Base-by-base conservation (phyloP, 2,329 filamentous ascomycete species). In the Fusarium sambucinum region DNA sequence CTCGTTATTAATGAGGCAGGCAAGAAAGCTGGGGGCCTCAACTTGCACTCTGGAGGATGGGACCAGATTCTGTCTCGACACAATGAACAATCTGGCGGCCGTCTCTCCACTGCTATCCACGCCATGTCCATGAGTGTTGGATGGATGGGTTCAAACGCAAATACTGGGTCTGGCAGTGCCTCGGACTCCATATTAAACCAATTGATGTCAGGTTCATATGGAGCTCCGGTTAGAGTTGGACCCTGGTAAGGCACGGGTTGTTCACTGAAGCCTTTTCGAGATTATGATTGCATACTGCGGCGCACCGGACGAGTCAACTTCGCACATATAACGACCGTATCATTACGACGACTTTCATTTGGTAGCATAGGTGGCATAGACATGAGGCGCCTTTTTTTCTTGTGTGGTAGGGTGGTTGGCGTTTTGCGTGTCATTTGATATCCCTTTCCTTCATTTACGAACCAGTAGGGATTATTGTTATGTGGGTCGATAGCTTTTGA, bases 1-100 rank as follows among this genome's bases (percentile, higher is more conserved):
- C 80, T 96, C 70, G 95, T 97, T 50, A 92, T 99, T 71, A 90
- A 90, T 64, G 96, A 99, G 79, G 93, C 94, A 3, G 90, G 92
- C 23, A 98, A 98, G 83, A 88, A 92, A 71, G 95, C 93, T 13
- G 94, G 93, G 29, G 96, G 96, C 33, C 96, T 98, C 74, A 89
- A 93, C 69, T 77, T 99, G 69, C 92, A 97, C 74, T 92, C 93
- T 46, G 94, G 92, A 54, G 92, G 92, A 61, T 99, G 96, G 96
- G 95, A 98, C 74, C 90, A 96, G 78, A 92, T 89, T 73, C 82
- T 99, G 44, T 84, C 89, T 27, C 93, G 93, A 75, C 96, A 99
- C 81, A 95, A 98, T 76, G 89, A 96, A 70, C 89, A 91, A 69
- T 95, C 93, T 7, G 90, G 91, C 41, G 94, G 93, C 27, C 92